Evolutionary conservation across 1,139 yeast genomes (phyloP).

Genomic region (Candida tetrigidarum): DNA sequence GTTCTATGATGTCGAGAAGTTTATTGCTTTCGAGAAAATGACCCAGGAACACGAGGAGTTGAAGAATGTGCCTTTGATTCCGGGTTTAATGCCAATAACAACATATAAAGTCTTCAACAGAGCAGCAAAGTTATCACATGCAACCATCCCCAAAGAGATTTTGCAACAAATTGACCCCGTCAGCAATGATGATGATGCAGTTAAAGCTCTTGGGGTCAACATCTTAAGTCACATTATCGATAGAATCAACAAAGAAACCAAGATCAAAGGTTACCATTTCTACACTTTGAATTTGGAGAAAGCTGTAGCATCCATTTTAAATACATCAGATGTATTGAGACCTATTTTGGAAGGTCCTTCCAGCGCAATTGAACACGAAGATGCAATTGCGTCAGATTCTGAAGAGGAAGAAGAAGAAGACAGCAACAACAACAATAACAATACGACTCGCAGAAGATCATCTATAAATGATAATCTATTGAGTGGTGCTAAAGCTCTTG

Average conservation of each 20-base stretch:
- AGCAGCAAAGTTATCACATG: slow-evolving; percentile 90
- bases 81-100: slow-evolving; percentile 97
- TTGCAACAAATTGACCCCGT: slow-evolving; percentile 53
- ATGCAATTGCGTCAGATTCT: slow-evolving; percentile 38
- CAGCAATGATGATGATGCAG: slow-evolving; percentile 80
- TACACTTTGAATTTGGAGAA: slow-evolving; percentile 90
- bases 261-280: slow-evolving; percentile 83
- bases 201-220: slow-evolving; percentile 83
- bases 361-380: slow-evolving; percentile 25
- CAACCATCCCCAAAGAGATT: slow-evolving; percentile 66
- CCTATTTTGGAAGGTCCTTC: slow-evolving; percentile 26
- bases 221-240: slow-evolving; percentile 67
- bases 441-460: slow-evolving; percentile 46
- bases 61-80: slow-evolving; percentile 63
- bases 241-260: slow-evolving; percentile 49
- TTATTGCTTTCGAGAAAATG: slow-evolving; percentile 40
- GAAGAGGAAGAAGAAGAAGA: slow-evolving; percentile 33
- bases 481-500: slow-evolving; percentile 32
- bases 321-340: slow-evolving; percentile 55
- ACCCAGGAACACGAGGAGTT: slow-evolving; percentile 40
- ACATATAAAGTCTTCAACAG: slow-evolving; percentile 85
- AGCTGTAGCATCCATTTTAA: slow-evolving; percentile 84
- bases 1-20: slow-evolving; percentile 47
- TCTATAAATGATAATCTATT: slow-evolving; percentile 53
- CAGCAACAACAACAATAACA: slow-evolving; percentile 12